Evolutionary conservation across 2,329 filamentous ascomycete species (phyloP).

Genomic region (Emmonsiellopsis sp.): DNA sequence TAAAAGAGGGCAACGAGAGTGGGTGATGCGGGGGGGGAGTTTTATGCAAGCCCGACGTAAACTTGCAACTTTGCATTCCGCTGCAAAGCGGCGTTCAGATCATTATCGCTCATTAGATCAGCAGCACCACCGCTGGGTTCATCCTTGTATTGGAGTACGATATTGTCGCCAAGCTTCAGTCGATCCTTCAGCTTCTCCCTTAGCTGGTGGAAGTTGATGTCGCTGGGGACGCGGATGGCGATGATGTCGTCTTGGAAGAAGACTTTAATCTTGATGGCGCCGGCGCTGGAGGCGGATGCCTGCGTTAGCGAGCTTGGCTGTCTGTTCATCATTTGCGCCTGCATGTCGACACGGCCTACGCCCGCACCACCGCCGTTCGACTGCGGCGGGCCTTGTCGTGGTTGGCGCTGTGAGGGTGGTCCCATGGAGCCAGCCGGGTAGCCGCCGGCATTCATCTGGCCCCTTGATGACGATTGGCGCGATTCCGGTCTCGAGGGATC

Average conservation of each 20-base stretch:
- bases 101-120: conserved; percentile 66
- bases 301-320: conserved; percentile 46
- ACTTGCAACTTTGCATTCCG: conserved; percentile 82
- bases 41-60: conserved; percentile 43
- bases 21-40: background rate
- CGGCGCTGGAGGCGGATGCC: conserved; percentile 28
- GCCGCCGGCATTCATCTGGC: conserved; percentile 49
- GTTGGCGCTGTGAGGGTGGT: conserved; percentile 20
- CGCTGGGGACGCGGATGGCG: conserved; percentile 75
- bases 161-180: conserved; percentile 65
- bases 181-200: conserved; percentile 78
- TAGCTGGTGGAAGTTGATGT: conserved; percentile 68
- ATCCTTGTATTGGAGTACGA: conserved; percentile 78
- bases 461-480: conserved; percentile 51
- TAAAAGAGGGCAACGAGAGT: background rate
- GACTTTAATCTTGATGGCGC: conserved; percentile 84
- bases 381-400: conserved; percentile 26
- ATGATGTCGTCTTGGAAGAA: conserved; percentile 89
- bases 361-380: conserved; percentile 16
- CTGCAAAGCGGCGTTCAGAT: conserved; percentile 69
- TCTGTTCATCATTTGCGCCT: conserved; percentile 33
- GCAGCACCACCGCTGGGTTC: conserved; percentile 68
- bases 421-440: conserved; percentile 25
- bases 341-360: conserved; percentile 17
- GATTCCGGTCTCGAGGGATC: conserved; percentile 53